Conservation (phyloP, 202 grass and related monocot species). For the Zoysia matrella region DNA sequence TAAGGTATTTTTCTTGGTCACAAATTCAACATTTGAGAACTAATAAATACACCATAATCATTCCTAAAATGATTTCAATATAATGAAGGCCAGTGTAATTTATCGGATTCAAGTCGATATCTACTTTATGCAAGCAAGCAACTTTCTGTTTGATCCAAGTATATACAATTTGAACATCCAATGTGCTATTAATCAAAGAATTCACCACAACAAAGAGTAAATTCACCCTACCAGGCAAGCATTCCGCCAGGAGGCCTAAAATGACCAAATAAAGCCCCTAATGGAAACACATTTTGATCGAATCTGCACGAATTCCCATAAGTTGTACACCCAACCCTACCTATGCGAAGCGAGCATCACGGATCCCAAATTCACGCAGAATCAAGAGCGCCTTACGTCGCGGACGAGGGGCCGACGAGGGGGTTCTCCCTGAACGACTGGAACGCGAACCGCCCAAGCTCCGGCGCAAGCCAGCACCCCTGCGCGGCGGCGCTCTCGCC, state of each 20-base stretch:
- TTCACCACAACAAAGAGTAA: neutral
- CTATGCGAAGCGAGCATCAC: no score
- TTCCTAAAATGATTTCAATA: neutral
- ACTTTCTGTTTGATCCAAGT: neutral
- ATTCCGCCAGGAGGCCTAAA: neutral
- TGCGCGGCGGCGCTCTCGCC: constrained; percentile 48
- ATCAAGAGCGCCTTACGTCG: constrained; percentile 57
- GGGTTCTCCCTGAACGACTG: constrained; percentile 89
- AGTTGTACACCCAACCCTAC: no score
- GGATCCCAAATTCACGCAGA: constrained; percentile 18
- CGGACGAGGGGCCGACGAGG: constrained; percentile 74
- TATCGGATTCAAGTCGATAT: neutral
- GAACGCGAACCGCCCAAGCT: constrained; percentile 94
- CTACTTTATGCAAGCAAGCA: neutral
- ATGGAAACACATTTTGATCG: constrained; percentile 1
- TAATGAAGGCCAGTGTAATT: neutral
- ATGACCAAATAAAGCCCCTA: constrained; percentile 9
- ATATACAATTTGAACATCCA: neutral
- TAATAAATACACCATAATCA: neutral
- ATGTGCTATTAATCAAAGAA: neutral
- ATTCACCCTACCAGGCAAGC: neutral
- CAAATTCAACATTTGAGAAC: neutral
- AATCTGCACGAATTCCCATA: constrained; percentile 8
- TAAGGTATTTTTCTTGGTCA: no score
- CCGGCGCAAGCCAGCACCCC: constrained; percentile 51